phyloP scores from a whole-genome alignment of 2,329 filamentous ascomycete species.

The Colletotrichum graminicola region DNA sequence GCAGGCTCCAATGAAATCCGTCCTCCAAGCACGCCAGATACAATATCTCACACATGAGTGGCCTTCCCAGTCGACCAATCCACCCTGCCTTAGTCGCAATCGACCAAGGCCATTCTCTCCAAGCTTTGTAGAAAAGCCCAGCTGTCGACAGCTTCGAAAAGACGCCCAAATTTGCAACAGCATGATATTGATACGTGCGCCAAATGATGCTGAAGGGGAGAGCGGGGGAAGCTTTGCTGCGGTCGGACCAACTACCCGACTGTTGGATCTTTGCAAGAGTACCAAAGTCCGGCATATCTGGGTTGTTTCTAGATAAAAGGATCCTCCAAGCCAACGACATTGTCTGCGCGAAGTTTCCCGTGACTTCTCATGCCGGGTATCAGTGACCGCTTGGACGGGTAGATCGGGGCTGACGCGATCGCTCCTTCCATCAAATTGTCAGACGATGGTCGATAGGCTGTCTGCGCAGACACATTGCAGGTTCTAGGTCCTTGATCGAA shows the following conservation, averaged over 20 bases:
- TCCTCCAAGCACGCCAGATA: slow-evolving; percentile 36
- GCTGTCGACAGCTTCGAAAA: slow-evolving; percentile 1
- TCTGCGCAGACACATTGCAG: slow-evolving; percentile 25
- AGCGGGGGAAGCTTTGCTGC: slow-evolving; percentile 13
- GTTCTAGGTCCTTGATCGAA: slow-evolving; percentile 26
- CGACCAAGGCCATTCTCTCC: slow-evolving; percentile 30
- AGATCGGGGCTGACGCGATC: slow-evolving; percentile 32
- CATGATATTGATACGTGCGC: slow-evolving; percentile 28
- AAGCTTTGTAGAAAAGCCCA: slow-evolving; percentile 27
- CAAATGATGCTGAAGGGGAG: slow-evolving; percentile 34
- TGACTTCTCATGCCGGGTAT: slow-evolving; percentile 8
- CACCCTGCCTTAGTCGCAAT: slow-evolving; percentile 10
- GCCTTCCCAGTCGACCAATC: slow-evolving; percentile 19
- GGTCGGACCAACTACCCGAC: background rate
- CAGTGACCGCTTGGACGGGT: slow-evolving; percentile 15
- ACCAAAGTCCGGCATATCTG: background rate
- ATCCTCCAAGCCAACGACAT: slow-evolving; percentile 34
- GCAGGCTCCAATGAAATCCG: slow-evolving; percentile 39
- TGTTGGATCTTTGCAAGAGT: background rate
- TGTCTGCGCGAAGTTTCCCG: slow-evolving; percentile 13
- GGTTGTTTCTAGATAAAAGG: slow-evolving; percentile 33
- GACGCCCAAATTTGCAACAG: slow-evolving; percentile 13
- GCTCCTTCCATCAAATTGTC: slow-evolving; percentile 23
- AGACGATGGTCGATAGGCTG: slow-evolving; percentile 21
- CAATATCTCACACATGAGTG: slow-evolving; percentile 15